These are phyloP conservation scores for Salvia miltiorrhiza DNA, from an alignment of 257 asterid genomes.

Conservation along the genomic window DNA sequence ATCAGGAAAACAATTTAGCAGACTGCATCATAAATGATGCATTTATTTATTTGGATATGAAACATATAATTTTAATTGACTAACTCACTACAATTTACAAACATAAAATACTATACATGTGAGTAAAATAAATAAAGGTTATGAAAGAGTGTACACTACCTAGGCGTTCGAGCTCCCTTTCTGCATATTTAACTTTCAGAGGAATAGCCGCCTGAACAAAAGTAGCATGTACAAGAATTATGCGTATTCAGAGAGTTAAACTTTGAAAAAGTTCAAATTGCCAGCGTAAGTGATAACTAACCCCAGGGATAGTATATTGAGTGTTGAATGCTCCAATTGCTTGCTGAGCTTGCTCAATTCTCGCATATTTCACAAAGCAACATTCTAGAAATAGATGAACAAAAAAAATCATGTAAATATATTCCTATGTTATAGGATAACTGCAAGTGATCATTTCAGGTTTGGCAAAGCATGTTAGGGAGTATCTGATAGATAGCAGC, in stretches of 20 bases:
- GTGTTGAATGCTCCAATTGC: slow-evolving; percentile 62
- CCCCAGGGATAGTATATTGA: slow-evolving; percentile 74
- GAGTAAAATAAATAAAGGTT: too few species aligned
- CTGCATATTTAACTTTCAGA: slow-evolving; percentile 72
- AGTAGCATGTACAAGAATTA: slow-evolving; percentile 16
- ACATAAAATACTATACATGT: not conserved
- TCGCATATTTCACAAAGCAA: slow-evolving; percentile 85
- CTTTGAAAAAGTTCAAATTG: not conserved
- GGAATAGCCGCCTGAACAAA: slow-evolving; percentile 53
- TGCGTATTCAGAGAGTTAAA: slow-evolving; percentile 8
- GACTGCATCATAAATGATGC: not conserved
- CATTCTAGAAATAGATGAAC: slow-evolving; percentile 44
- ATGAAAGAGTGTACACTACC: slow-evolving; percentile 35
- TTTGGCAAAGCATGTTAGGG: not conserved
- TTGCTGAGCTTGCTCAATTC: slow-evolving; percentile 65
- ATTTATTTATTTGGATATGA: not conserved
- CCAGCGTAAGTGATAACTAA: slow-evolving; percentile 38
- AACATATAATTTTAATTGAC: not conserved
- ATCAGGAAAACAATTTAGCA: not conserved
- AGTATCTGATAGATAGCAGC: not conserved
- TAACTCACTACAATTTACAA: not conserved
- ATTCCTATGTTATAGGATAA: not conserved
- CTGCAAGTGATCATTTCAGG: slow-evolving; percentile 13
- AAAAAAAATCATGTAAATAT: not conserved
- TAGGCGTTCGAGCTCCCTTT: slow-evolving; percentile 66